Evolutionary conservation across 306 rosid genomes (phyloP).

Genomic region (Lathyrus tuberosus): DNA sequence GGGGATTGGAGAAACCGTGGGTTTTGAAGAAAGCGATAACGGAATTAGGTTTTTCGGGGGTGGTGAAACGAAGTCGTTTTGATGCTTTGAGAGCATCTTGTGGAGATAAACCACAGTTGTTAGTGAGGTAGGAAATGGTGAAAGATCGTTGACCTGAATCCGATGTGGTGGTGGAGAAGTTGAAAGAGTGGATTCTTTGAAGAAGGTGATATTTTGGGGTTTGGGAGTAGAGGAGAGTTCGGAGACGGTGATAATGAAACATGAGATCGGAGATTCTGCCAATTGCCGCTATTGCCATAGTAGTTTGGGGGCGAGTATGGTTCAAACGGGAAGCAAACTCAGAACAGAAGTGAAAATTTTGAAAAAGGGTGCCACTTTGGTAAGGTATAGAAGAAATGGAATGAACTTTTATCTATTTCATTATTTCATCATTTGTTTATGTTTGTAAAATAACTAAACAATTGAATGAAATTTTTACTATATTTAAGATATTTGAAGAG

Average conservation of each 20-base stretch:
- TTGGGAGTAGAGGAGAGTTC: background rate
- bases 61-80: constrained; percentile 23
- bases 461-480: no score
- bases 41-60: constrained; percentile 40
- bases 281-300: no score
- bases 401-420: no score
- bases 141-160: constrained; percentile 26
- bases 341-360: no score
- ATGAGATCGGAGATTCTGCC: no score
- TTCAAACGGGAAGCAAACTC: no score
- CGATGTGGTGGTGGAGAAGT: constrained; percentile 5
- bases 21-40: constrained; percentile 14
- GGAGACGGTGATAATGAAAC: background rate
- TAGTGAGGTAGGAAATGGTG: constrained; percentile 44
- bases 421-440: no score
- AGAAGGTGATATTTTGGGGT: constrained; percentile 2
- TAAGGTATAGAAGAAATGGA: no score
- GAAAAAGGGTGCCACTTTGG: no score
- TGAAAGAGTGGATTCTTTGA: background rate
- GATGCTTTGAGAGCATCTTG: constrained; percentile 43
- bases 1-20: background rate
- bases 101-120: constrained; percentile 39
- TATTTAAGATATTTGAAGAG: no score
- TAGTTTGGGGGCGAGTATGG: no score
- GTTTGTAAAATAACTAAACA: no score